Conservation (phyloP, 2,329 filamentous ascomycete species). For the Aureobasidium sp. region DNA sequence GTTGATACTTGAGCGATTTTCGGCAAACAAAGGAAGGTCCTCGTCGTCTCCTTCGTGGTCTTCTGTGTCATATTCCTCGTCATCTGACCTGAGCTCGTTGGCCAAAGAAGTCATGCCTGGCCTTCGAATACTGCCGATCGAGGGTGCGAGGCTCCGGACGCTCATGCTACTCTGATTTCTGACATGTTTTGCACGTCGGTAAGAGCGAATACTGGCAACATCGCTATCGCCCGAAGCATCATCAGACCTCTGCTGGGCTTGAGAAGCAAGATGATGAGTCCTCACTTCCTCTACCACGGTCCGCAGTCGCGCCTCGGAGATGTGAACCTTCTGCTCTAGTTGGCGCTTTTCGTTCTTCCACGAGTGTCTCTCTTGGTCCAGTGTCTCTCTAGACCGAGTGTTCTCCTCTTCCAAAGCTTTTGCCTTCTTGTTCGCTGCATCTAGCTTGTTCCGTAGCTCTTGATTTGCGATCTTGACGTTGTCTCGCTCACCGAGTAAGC, state of each 20-base stretch:
- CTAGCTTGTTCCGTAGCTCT: constrained; percentile 70
- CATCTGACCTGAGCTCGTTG: constrained; percentile 82
- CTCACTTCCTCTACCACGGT: constrained; percentile 77
- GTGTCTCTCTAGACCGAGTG: constrained; percentile 66
- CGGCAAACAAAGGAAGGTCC: constrained; percentile 34
- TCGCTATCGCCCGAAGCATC: constrained; percentile 55
- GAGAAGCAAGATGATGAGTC: constrained; percentile 49
- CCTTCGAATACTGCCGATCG: not conserved
- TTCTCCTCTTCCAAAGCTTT: constrained; percentile 76
- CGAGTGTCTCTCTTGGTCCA: constrained; percentile 71
- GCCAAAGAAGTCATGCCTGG: constrained; percentile 45
- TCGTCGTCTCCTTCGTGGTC: constrained; percentile 58
- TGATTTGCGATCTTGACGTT: constrained; percentile 62
- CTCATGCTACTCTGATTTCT: constrained; percentile 28
- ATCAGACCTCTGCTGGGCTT: constrained; percentile 22
- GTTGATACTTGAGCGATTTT: constrained; percentile 32
- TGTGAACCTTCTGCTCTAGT: constrained; percentile 74
- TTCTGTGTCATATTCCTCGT: constrained; percentile 56
- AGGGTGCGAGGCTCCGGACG: constrained; percentile 25
- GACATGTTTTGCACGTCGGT: constrained; percentile 19
- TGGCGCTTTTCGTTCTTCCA: constrained; percentile 80
- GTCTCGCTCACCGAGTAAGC: constrained; percentile 77
- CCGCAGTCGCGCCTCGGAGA: constrained; percentile 82
- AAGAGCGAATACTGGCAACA: constrained; percentile 56
- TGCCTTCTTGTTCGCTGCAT: constrained; percentile 66